Percentiles rank a stretch among this genome's conserved stretches.
Evolutionary conservation across 2,329 filamentous ascomycete genomes (phyloP).

Genomic region (Anisogramma anomala): DNA sequence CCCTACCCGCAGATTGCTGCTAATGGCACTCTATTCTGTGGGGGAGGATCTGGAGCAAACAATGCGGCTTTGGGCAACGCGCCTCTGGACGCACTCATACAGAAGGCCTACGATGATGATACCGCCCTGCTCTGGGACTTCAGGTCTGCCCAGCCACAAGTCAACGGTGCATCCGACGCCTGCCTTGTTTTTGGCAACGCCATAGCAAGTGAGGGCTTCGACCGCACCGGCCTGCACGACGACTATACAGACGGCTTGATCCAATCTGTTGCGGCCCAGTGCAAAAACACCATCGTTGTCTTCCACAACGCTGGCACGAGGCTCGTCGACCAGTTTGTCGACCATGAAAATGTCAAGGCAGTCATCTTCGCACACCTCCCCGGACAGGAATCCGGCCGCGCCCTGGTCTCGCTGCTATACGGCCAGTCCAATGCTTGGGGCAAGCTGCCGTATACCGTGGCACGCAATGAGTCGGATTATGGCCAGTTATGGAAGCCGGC

Average conservation of each 20-base stretch:
- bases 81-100: constrained; percentile 43
- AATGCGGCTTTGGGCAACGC: constrained; percentile 32
- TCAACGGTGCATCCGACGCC: constrained; percentile 43
- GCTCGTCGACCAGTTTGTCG: constrained; percentile 48
- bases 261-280: constrained; percentile 43
- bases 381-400: constrained; percentile 49
- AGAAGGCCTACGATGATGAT: constrained; percentile 41
- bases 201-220: constrained; percentile 61
- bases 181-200: constrained; percentile 58
- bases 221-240: constrained; percentile 51
- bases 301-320: constrained; percentile 53
- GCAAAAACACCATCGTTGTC: constrained; percentile 51
- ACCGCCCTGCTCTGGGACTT: constrained; percentile 52
- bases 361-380: constrained; percentile 54
- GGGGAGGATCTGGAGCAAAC: constrained; percentile 33
- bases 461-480: constrained; percentile 45
- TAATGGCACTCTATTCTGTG: constrained; percentile 33
- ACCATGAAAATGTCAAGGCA: constrained; percentile 52
- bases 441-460: constrained; percentile 50
- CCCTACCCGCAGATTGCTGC: constrained; percentile 21
- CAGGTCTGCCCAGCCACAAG: constrained; percentile 31
- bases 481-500: constrained; percentile 30
- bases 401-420: constrained; percentile 45
- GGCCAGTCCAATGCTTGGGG: constrained; percentile 46
- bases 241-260: constrained; percentile 51